phyloP scores from a whole-genome alignment of 768 basidiomycete genomes.

The Dacryopinax primogenitus region DNA sequence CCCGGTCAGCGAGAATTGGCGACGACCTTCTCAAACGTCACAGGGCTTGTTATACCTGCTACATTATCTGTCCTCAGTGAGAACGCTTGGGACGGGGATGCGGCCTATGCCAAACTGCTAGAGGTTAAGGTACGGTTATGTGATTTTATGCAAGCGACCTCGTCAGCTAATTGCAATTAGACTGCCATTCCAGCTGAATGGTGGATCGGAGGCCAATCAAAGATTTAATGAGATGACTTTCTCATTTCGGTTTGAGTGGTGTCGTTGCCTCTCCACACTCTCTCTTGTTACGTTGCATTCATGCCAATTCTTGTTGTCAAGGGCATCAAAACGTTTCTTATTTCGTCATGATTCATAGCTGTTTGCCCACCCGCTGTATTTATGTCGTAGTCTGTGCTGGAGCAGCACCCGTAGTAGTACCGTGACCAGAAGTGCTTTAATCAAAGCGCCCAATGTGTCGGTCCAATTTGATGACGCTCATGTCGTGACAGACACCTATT shows the following conservation, averaged over 20 bases:
- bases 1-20: neutral
- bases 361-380: neutral
- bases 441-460: neutral
- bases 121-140: neutral
- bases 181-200: neutral
- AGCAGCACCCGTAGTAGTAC: neutral
- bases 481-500: neutral
- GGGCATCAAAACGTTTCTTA: neutral
- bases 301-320: neutral
- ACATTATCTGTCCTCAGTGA: neutral
- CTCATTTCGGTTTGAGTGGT: neutral
- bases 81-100: slow-evolving; percentile 4
- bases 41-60: neutral
- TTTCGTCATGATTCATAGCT: neutral
- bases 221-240: neutral
- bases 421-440: neutral
- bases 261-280: neutral
- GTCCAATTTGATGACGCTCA: neutral
- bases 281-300: neutral
- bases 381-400: neutral
- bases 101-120: neutral
- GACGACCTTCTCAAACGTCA: neutral
- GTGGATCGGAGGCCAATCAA: neutral
- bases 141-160: neutral
- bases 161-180: neutral